phyloP scores from a whole-genome alignment of 352 stramenopile species.

The Hyphochytrium catenoides region DNA sequence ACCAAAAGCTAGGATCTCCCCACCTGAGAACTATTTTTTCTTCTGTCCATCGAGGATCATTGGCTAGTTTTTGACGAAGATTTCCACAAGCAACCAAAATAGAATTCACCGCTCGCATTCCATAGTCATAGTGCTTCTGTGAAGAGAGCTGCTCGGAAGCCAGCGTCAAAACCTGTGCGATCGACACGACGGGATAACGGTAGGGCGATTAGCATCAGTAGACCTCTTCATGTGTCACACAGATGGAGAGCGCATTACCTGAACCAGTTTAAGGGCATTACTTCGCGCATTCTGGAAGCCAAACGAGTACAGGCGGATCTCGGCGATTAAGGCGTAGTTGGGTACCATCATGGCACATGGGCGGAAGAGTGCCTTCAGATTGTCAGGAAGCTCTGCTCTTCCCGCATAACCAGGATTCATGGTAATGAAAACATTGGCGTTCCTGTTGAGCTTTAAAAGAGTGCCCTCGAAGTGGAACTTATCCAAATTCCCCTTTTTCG shows the following conservation, averaged over 20 bases:
- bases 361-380: slow-evolving; percentile 78
- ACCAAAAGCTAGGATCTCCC: not conserved
- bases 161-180: slow-evolving; percentile 69
- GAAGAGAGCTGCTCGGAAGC: slow-evolving; percentile 75
- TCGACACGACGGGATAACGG: no score
- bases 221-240: no score
- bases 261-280: slow-evolving; percentile 74
- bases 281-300: slow-evolving; percentile 64
- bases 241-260: slow-evolving; percentile 19
- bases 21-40: slow-evolving; percentile 68
- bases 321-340: slow-evolving; percentile 76
- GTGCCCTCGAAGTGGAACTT: slow-evolving; percentile 82
- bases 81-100: slow-evolving; percentile 77
- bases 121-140: slow-evolving; percentile 87
- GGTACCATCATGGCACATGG: slow-evolving; percentile 87
- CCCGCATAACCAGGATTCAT: slow-evolving; percentile 90
- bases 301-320: slow-evolving; percentile 79
- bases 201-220: no score
- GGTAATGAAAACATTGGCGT: slow-evolving; percentile 79
- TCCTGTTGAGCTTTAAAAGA: slow-evolving; percentile 71
- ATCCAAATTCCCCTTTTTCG: slow-evolving; percentile 60
- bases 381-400: slow-evolving; percentile 75
- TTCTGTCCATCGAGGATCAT: slow-evolving; percentile 64
- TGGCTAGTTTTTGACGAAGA: slow-evolving; percentile 57
- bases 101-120: slow-evolving; percentile 82